phyloP scores from a whole-genome alignment of 169 alveolate species.

The Cryptosporidium viatorum region DNA sequence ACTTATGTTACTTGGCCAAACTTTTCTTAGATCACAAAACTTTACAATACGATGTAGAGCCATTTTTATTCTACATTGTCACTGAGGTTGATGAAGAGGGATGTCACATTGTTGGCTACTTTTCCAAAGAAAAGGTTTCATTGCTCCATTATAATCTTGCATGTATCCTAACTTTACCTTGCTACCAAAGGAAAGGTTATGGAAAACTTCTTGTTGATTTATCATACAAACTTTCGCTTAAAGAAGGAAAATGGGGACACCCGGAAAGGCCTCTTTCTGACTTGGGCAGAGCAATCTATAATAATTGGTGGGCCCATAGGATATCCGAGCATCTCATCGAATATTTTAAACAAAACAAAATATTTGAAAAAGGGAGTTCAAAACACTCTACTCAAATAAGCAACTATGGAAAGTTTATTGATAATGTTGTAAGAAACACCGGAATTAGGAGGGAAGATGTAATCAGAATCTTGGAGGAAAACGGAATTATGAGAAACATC shows the following conservation, averaged over 20 bases:
- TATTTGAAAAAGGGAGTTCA: not conserved
- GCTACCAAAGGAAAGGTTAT: slow-evolving; percentile 92
- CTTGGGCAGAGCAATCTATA: slow-evolving; percentile 95
- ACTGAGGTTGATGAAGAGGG: slow-evolving; percentile 92
- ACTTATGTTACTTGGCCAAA: slow-evolving; percentile 94
- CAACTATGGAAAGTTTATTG: slow-evolving; percentile 26
- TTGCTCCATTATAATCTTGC: slow-evolving; percentile 86
- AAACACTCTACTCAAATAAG: not conserved
- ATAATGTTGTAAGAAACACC: slow-evolving; percentile 35
- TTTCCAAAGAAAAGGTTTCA: slow-evolving; percentile 91
- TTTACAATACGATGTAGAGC: slow-evolving; percentile 82
- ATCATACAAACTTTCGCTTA: slow-evolving; percentile 91
- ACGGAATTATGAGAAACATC: slow-evolving; percentile 45
- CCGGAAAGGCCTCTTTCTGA: slow-evolving; percentile 98
- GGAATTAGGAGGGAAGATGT: slow-evolving; percentile 71
- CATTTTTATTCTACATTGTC: slow-evolving; percentile 93
- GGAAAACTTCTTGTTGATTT: slow-evolving; percentile 90
- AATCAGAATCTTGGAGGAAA: slow-evolving; percentile 37
- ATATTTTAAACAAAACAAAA: not conserved
- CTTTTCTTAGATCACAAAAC: slow-evolving; percentile 98
- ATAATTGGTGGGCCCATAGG: slow-evolving; percentile 94
- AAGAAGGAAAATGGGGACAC: slow-evolving; percentile 94
- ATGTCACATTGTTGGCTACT: slow-evolving; percentile 91
- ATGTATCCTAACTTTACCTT: slow-evolving; percentile 90
- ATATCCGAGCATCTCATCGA: slow-evolving; percentile 79